These are phyloP conservation scores for Claviceps digitariae DNA, from an alignment of 2,329 filamentous ascomycete species.

Conservation along the genomic window DNA sequence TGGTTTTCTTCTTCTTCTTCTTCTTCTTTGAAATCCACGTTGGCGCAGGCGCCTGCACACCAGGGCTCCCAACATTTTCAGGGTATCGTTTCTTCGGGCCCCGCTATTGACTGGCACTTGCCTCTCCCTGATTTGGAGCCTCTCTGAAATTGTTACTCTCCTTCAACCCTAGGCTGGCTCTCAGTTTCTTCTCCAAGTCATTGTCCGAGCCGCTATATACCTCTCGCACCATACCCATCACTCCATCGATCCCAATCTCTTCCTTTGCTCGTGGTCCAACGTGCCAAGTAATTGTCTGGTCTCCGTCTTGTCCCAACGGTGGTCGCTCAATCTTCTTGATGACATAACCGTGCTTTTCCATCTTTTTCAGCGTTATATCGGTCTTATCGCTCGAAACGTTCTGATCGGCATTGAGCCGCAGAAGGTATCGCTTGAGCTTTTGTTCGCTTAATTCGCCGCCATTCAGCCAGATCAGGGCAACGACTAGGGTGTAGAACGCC, in stretches of 20 bases:
- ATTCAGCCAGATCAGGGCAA: constrained; percentile 63
- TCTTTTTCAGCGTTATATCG: constrained; percentile 57
- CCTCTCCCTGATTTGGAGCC: constrained; percentile 10
- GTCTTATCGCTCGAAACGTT: constrained; percentile 65
- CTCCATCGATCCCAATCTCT: constrained; percentile 67
- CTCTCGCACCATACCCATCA: constrained; percentile 53
- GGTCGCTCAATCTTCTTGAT: constrained; percentile 56
- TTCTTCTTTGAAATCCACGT: neutral
- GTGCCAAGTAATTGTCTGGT: constrained; percentile 67
- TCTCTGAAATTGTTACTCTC: constrained; percentile 13
- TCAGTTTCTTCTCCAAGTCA: constrained; percentile 46
- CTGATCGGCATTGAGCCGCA: constrained; percentile 59
- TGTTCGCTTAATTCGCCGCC: constrained; percentile 62
- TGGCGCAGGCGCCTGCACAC: neutral
- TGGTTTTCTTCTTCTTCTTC: neutral
- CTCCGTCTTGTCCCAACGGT: constrained; percentile 41
- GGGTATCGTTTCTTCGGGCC: neutral
- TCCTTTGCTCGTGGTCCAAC: constrained; percentile 75
- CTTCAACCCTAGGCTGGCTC: constrained; percentile 45
- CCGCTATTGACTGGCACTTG: constrained; percentile 1
- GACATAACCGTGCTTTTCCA: constrained; percentile 75
- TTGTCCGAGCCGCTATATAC: constrained; percentile 41
- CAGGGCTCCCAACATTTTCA: neutral
- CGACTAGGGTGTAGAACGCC: constrained; percentile 66
- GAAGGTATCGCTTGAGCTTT: constrained; percentile 64